Conservation (phyloP, 2,329 filamentous ascomycete genomes). For the Venturia effusa region DNA sequence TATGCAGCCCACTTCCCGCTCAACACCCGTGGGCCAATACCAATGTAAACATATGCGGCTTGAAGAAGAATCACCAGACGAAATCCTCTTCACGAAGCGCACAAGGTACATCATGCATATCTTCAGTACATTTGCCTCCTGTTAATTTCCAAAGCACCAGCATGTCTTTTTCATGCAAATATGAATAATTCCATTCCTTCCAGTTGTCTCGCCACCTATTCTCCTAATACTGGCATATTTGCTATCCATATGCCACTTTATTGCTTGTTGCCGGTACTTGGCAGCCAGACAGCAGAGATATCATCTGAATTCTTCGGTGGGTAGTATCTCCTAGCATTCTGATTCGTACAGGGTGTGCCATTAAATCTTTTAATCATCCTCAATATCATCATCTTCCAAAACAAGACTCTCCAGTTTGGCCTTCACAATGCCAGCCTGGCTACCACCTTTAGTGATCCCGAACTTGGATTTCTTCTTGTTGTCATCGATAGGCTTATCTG, state of each 20-base stretch:
- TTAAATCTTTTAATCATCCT: constrained; percentile 20
- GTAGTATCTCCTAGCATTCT: neutral
- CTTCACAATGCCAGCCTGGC: constrained; percentile 13
- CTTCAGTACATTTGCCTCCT: neutral
- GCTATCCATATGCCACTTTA: neutral
- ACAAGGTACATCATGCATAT: neutral
- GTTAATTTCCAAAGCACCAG: neutral
- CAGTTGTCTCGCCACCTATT: neutral
- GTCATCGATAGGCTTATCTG: constrained; percentile 27
- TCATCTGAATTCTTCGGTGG: neutral
- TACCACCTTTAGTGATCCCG: constrained; percentile 15
- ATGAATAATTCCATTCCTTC: neutral
- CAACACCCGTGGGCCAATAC: too few relatives aligned
- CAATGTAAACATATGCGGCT: neutral
- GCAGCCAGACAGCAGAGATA: too few relatives aligned
- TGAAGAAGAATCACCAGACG: neutral
- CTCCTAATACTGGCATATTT: neutral
- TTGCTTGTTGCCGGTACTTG: neutral
- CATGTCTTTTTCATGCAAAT: neutral
- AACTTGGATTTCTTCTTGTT: constrained; percentile 16
- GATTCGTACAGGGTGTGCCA: neutral
- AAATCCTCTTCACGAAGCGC: neutral
- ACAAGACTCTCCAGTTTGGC: constrained; percentile 26
- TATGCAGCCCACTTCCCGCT: neutral
- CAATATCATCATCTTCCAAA: constrained; percentile 38